Base-by-base conservation (phyloP, 176 grass and related monocot genomes). In the Triticum dicoccoides region DNA sequence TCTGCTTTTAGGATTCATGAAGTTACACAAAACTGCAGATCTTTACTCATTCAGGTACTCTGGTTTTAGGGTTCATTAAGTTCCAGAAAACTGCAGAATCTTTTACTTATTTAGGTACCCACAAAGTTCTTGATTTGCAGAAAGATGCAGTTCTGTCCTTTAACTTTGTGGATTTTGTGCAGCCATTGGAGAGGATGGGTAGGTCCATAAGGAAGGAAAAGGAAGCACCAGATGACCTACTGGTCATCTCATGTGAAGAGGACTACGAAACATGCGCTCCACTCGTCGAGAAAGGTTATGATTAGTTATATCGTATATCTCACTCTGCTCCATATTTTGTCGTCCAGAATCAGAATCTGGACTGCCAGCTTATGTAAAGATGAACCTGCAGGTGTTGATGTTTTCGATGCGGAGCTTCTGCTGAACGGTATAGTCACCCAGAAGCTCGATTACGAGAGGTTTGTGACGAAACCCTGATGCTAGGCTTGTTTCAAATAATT, bases 361-460 rank as follows among this genome's bases (percentile, higher is more conserved):
- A 37, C 77, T 49, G 29, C 54, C 8, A 62, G n/a, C 52, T 91
- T 82, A 91, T 24, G 5, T 73, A 49, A n/a, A 85, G 37, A 68
- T 67, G 44, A 86, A 52, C 61, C 65, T 83, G 86, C 37, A 98
- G 95, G 89, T 64, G 73, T 83, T 10, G 73, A 63, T 49, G 58
- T 90, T 80, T 95, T 89, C 21, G 85, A 84, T 65, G 69, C 89
- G 11, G 95, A 98, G 73, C 69, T 98, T 75, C 5, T 98, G 33
- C 88, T 98, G 23, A 95, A 92, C 7, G 93, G 95, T 11, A 95
- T 98, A 81, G 35, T 95, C 82, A 92, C 83, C 56, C 95, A 98
- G 80, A 95, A 95, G 74, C 86, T 98, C 62, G 93, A 98, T 47
- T 89, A 87, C 34, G 86, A 93, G 11, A 98, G 95, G 95, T 98